These are phyloP conservation scores for Didymella sp. DNA, from an alignment of 2,329 filamentous ascomycete species.

Conservation along the genomic window DNA sequence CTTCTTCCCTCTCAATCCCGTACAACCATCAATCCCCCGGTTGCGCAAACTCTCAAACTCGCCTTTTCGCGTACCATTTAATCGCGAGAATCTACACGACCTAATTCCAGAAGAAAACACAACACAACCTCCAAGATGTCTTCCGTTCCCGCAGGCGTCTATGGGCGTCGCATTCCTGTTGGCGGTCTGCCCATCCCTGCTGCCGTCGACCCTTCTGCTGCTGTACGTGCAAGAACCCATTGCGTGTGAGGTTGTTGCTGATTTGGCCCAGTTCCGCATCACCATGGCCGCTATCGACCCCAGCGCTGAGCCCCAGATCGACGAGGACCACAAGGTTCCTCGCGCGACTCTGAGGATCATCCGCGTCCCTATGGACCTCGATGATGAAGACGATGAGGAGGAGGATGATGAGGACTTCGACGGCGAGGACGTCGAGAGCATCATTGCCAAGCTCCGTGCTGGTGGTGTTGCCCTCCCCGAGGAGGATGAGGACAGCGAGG, in stretches of 20 bases:
- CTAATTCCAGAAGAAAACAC: slow-evolving; percentile 1
- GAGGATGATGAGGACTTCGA: slow-evolving; percentile 57
- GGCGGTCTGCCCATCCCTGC: slow-evolving; percentile 84
- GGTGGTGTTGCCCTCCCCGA: slow-evolving; percentile 44
- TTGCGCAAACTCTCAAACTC: slow-evolving; percentile 26
- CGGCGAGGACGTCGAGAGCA: slow-evolving; percentile 53
- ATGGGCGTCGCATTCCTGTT: slow-evolving; percentile 88
- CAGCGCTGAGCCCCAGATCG: slow-evolving; percentile 65
- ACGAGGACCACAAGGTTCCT: slow-evolving; percentile 57
- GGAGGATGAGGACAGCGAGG: slow-evolving; percentile 53
- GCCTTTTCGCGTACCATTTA: background rate
- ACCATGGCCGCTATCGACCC: slow-evolving; percentile 99
- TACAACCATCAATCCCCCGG: slow-evolving; percentile 28
- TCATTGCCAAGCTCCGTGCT: slow-evolving; percentile 46
- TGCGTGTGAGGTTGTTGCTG: slow-evolving; percentile 18
- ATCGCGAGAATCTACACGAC: background rate
- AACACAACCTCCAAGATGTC: slow-evolving; percentile 43
- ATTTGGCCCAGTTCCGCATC: slow-evolving; percentile 77
- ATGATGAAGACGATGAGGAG: slow-evolving; percentile 64
- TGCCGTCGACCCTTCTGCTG: slow-evolving; percentile 75
- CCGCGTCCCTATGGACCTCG: slow-evolving; percentile 69
- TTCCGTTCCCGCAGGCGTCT: slow-evolving; percentile 74
- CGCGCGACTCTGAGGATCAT: slow-evolving; percentile 92
- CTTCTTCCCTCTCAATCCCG: slow-evolving; percentile 21
- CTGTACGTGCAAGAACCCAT: slow-evolving; percentile 65